Base-by-base conservation (phyloP, 1,284 basidiomycete genomes). In the Ustilago hordei region DNA sequence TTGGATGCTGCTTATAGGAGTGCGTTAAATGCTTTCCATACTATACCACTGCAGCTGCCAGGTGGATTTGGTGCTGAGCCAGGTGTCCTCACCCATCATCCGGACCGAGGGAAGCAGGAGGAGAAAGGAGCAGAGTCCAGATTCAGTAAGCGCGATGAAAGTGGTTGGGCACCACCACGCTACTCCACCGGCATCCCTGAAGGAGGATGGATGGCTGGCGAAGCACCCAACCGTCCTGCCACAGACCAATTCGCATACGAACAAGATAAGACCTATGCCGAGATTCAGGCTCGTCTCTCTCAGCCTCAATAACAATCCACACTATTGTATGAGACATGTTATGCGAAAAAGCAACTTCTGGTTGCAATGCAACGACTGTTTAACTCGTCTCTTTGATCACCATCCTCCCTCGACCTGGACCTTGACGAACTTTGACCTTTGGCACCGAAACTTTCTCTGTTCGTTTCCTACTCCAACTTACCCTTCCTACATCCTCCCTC, bases 161-260 rank as follows among this genome's bases (percentile, higher is more conserved):
- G 62, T 7, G 83, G 83, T 19, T 84, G 83, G 83, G 81, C 83
- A 19, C 69, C 78, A 7, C 68, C 77, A 0, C 77, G 83, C 6
- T 84, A 84, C 57, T 19, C 55, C 32, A 53, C 65, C 0, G 68
- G 72, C 50, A 31, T 60, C 1, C 76, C 69, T 3, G 55, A 65
- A 15, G 74, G 75, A 17, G 79, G 79, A 2, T 77, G 79, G 74
- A 58, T 69, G 23, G 9, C 57, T 3, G 78, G 65, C 17, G 78
- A 80, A 54, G 63, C 64, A 28, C 64, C 76, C 13, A 78, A 75
- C 45, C 54, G 54, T 3, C 76, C 76, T 13, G 75, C 70, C 0
- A 55, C 56, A 8, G 67, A 78, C 50, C 17, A 48, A 15, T 19
- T 70, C 11, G 62, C 58, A 8, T 70, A 78, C 36, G 70, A 73